Evolutionary conservation across 164 flowering plant species (phyloP), one percentile per base, ranked within the genome.

Genomic region (Tinospora cordifolia): DNA sequence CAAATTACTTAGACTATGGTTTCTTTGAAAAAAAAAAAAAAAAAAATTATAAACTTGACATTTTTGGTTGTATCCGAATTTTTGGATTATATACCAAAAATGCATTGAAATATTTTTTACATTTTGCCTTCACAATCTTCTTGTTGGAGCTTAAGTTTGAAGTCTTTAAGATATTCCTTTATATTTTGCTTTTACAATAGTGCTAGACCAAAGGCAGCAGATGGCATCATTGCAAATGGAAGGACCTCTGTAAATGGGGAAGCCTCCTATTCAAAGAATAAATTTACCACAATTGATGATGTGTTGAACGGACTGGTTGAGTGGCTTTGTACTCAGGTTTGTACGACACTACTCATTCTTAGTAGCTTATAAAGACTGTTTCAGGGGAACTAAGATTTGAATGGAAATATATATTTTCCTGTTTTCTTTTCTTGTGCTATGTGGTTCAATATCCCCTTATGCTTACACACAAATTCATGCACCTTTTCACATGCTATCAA

Each of bases 281-380:
- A 76, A 49, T 6, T 72, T 34, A 86, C 90, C 62, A 73, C 83
- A 59, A 86, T 84, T 74, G 88, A 87, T 78, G 98, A 89, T 85
- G 97, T 92, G 62, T 68, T 92, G 74, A 87, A 86, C 71, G 91
- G 90, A 51, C 77, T 94, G 77, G 92, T 94, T 38, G 92, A 90
- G 66, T 94, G 99, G 99, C 89, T 94, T 63, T 94, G 98, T 82
- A 80, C 87, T 3, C 98, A 94, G 94, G 99, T 94, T 66, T 57
- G 82, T 64, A 67, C 63, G 21, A 27, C 5, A 5, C 21, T 51
- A n/a, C 4, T 51, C 59, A 15, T 51, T 15, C 59, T 51, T 1
- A 6, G 21, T 51, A 51, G 19, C 4, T 15, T 6, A 2, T 17
- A 51, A 51, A 19, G 59, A 51, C 19, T 17, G n/a, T 19, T 2